Base-by-base conservation (phyloP, 768 basidiomycete species). In the Leccinum boreale region DNA sequence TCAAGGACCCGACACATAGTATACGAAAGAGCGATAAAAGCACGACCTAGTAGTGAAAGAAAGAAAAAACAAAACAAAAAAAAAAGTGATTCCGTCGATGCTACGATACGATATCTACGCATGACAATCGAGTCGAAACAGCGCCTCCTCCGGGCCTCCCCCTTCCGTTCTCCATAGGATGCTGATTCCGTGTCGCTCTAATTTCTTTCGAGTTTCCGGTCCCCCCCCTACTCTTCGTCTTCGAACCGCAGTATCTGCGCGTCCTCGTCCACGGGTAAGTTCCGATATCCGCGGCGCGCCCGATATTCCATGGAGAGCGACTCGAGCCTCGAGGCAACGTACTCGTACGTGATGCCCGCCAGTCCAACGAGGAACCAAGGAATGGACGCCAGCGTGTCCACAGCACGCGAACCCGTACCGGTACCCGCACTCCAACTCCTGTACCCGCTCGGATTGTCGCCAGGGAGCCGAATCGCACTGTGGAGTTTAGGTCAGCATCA, bases 331-430 rank as follows among this genome's bases (percentile, higher is more conserved):
- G 82, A 83, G 0, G 78, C 67, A 2, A 86, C 78, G 73, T 82
- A 85, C 67, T 87, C 88, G 74, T 81, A 87, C 3, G 84, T 89
- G 57, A 92, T 84, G 2, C 89, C 84, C 0, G 78, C 82, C 23
- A 94, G 63, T 21, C 94, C 95, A 45, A 97, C 65, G 51, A 96
- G 69, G 78, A 90, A 95, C 86, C 89, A 95, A 0, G 95, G 95
- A 3, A 98, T 82, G 10, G 90, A 92, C 1, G 91, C 92, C 44
- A 97, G 67, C 3, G 91, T 94, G 21, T 79, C 85, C 57, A 94
- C 57, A 0, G 78, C 58, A 15, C 82, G 79, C 0, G 85, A 79
- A 5, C 81, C 78, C 5, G 42, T 7, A 36, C 36, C 59, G 36
- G 70, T 15, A 21, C 29, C n/a, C 5, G 26, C 12, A 14, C 5